These are phyloP conservation scores for Prunus fruticosa DNA, from an alignment of 306 rosid genomes.

Conservation along the genomic window DNA sequence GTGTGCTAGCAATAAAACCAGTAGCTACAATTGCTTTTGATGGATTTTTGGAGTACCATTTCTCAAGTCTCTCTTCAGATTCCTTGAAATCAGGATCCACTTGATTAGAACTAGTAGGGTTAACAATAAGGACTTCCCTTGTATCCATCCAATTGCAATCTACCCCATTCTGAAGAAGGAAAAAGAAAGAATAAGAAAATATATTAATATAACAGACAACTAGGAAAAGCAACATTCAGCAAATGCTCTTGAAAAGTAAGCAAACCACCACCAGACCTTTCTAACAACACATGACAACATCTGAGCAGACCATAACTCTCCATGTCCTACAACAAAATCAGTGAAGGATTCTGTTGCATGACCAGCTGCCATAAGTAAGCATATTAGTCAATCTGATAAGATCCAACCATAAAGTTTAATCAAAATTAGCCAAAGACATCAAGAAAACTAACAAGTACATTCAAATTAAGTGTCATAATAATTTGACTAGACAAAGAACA, in stretches of 20 bases:
- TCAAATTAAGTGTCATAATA: background rate
- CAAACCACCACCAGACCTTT: slow-evolving; percentile 51
- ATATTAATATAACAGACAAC: slow-evolving; percentile 18
- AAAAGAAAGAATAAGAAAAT: slow-evolving; percentile 12
- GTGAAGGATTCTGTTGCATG: slow-evolving; percentile 95
- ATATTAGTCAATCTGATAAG: slow-evolving; percentile 26
- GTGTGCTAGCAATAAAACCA: slow-evolving; percentile 98
- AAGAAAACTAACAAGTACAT: background rate
- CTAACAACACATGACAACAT: slow-evolving; percentile 69
- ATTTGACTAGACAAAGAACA: background rate
- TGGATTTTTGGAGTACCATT: slow-evolving; percentile 74
- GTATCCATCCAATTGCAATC: slow-evolving; percentile 99
- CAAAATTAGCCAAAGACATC: background rate
- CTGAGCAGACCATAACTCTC: slow-evolving; percentile 98
- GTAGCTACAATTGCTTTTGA: slow-evolving; percentile 76
- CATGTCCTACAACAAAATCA: slow-evolving; percentile 98
- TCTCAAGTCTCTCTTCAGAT: slow-evolving; percentile 68
- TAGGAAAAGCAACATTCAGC: slow-evolving; percentile 3
- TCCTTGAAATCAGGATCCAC: slow-evolving; percentile 87
- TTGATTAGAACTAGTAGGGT: slow-evolving; percentile 82
- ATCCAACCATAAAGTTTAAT: slow-evolving; percentile 15
- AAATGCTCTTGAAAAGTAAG: slow-evolving; percentile 15
- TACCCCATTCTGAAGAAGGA: slow-evolving; percentile 58
- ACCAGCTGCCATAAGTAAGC: slow-evolving; percentile 74
- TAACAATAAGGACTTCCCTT: slow-evolving; percentile 92